Base-by-base conservation (phyloP, 2,329 filamentous ascomycete genomes). In the Albifimbria verrucaria region DNA sequence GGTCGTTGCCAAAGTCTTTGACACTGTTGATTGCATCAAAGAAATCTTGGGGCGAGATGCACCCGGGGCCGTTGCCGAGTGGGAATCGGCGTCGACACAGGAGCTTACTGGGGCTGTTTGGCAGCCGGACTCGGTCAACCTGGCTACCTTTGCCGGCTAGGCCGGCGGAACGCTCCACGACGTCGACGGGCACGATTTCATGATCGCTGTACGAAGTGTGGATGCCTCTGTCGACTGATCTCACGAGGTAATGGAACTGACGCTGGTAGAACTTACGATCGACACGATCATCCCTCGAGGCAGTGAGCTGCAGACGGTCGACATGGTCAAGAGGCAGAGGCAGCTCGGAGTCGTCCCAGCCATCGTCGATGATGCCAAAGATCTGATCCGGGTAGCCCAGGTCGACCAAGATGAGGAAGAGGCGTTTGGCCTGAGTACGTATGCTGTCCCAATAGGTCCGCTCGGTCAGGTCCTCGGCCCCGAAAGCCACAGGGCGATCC, bases 401-500 rank as follows among this genome's bases (percentile, higher is more conserved):
- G 61, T 91, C 87, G 51, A 84, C 77, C 23, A 92, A 74, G 39
- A 90, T 85, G 46, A 92, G 74, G 62, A 91, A 92, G 39, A 91
- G 75, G 46, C 85, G 79, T 62, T 84, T 86, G 7, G 86, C 85
- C 60, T 86, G 86, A 52, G 82, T 74, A 46, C 88, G 72, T 53
- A 92, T 90, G 86, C 88, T 90, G 65, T 91, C 87, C 75, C 88
- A 85, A 66, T 92, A 92, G 1, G 87, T 90, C 57, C 86, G 82
- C 66, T 90, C 84, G 4, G 87, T 90, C 52, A 82, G 68, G 52
- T 82, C 83, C 60, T 85, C 85, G 45, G 57, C 62, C 25, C 87
- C 87, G 66, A 90, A 90, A 12, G 76, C 81, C 46, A 90, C 73
- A 9, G 83, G 82, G 41, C 75, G 74, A 62, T 87, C 80, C 46